These are phyloP conservation scores for Thraustochytrium striatum DNA, from an alignment of 352 stramenopile genomes.

Conservation along the genomic window DNA sequence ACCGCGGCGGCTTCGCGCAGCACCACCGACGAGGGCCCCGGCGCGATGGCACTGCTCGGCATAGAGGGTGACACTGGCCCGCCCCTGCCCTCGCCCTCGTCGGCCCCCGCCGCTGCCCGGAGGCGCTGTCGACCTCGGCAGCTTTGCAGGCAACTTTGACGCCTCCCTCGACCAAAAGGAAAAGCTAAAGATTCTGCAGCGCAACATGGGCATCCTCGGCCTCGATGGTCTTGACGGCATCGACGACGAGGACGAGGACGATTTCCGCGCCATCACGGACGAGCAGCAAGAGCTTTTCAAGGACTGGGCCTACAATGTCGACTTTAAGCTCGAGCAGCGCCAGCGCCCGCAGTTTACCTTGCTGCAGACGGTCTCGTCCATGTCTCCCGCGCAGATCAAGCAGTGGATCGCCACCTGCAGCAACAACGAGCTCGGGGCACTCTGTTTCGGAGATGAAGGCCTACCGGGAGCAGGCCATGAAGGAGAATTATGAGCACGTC, in stretches of 20 bases:
- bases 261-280: constrained; percentile 17
- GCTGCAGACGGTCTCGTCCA: constrained; percentile 39
- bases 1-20: background rate
- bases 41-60: background rate
- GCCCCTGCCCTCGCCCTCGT: background rate
- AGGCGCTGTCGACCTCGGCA: background rate
- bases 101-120: background rate
- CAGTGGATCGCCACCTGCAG: constrained; percentile 18
- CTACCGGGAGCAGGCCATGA: constrained; percentile 44
- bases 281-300: constrained; percentile 40
- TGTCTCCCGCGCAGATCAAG: constrained; percentile 19
- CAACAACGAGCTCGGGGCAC: background rate
- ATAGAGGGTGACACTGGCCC: background rate
- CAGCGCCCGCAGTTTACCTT: constrained; percentile 42
- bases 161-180: constrained; percentile 30
- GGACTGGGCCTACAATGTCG: constrained; percentile 39
- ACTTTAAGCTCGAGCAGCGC: constrained; percentile 42
- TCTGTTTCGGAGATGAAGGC: constrained; percentile 43
- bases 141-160: constrained; percentile 37
- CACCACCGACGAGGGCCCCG: background rate
- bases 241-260: constrained; percentile 24
- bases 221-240: background rate
- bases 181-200: constrained; percentile 18
- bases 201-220: constrained; percentile 44
- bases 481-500: constrained; percentile 42